Conservation (phyloP, 805 yeast species). For the Starmerella bombicola region DNA sequence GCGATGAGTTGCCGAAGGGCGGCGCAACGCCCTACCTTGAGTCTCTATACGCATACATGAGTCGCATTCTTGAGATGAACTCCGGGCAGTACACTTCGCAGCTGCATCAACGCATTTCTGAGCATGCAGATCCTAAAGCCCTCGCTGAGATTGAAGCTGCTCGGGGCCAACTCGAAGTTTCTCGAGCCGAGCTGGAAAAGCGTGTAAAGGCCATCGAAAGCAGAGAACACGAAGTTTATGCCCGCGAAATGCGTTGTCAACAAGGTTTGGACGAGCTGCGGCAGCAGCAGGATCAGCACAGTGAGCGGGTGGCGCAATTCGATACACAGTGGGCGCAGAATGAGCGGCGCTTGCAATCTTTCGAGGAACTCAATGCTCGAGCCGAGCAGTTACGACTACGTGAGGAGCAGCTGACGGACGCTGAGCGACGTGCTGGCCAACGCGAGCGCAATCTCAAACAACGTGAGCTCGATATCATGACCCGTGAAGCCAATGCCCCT, state of each 20-base stretch:
- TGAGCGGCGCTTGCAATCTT: conserved; percentile 16
- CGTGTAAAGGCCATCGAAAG: conserved; percentile 1
- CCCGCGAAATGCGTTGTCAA: conserved; percentile 12
- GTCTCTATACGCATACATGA: conserved; percentile 52
- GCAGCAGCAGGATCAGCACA: conserved; percentile 11
- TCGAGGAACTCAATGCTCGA: conserved; percentile 8
- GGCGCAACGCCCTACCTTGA: conserved; percentile 85
- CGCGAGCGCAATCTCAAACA: conserved; percentile 15
- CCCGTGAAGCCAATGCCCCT: conserved; percentile 20
- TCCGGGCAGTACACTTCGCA: conserved; percentile 5
- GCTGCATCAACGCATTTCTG: conserved; percentile 9
- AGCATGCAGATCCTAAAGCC: background rate
- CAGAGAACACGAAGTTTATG: conserved; percentile 6
- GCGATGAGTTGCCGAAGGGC: conserved; percentile 59
- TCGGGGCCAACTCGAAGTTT: too few species aligned
- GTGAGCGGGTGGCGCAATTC: conserved; percentile 5
- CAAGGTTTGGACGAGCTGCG: conserved; percentile 8
- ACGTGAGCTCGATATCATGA: conserved; percentile 19
- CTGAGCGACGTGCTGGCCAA: conserved; percentile 9
- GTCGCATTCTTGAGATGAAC: conserved; percentile 28
- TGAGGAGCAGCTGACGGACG: conserved; percentile 10
- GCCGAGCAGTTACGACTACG: conserved; percentile 9
- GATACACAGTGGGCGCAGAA: conserved; percentile 15
- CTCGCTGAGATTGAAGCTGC: conserved; percentile 3
- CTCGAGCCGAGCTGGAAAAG: conserved; percentile 8